Evolutionary conservation across 2,329 filamentous ascomycete genomes (phyloP).

Genomic region (Trichothecium sympodiale): DNA sequence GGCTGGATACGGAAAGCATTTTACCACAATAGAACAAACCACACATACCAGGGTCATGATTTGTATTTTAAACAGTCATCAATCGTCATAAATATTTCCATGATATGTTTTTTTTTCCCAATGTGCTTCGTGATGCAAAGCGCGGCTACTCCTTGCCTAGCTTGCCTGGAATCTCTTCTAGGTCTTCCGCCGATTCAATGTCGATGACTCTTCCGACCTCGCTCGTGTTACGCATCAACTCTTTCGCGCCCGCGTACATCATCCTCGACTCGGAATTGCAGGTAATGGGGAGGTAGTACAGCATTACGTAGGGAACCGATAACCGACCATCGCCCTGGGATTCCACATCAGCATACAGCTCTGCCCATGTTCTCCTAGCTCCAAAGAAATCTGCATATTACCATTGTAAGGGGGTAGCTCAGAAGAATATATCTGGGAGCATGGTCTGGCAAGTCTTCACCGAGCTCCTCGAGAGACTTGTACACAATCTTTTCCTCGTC

Average conservation of each 20-base stretch:
- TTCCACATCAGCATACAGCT: neutral
- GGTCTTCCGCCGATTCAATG: conserved; percentile 67
- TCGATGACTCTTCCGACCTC: conserved; percentile 86
- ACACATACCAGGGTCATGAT: no score
- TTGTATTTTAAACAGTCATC: no score
- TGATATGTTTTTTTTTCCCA: conserved; percentile 4
- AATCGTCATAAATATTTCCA: conserved; percentile 1
- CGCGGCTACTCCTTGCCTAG: conserved; percentile 15
- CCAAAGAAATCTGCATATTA: conserved; percentile 29
- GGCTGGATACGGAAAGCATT: conserved; percentile 45
- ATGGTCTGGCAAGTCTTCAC: conserved; percentile 85
- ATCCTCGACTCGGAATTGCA: conserved; percentile 81
- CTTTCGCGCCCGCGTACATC: conserved; percentile 92
- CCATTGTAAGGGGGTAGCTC: conserved; percentile 81
- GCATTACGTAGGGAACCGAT: conserved; percentile 83
- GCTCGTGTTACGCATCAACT: conserved; percentile 85
- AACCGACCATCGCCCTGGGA: conserved; percentile 68
- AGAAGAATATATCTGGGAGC: conserved; percentile 81
- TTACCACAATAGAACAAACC: conserved; percentile 27
- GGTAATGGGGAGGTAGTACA: conserved; percentile 90
- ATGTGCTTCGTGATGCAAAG: neutral
- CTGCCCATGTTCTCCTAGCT: no score
- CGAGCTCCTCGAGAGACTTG: conserved; percentile 67
- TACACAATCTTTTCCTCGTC: conserved; percentile 70
- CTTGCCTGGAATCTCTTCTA: conserved; percentile 69